phyloP scores from a whole-genome alignment of 257 asterid genomes.

The Ballota nigra region DNA sequence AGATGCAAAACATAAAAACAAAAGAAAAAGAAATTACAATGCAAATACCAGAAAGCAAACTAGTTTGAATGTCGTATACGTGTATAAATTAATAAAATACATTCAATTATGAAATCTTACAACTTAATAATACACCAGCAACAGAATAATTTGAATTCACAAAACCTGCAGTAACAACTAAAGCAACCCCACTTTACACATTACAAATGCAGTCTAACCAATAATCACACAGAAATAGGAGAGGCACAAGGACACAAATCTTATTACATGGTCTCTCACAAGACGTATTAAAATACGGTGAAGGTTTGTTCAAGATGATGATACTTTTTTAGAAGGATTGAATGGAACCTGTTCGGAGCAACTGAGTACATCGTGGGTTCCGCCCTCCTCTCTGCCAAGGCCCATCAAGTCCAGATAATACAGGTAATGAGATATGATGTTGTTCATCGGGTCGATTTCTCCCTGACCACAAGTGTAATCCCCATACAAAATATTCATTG shows the following conservation, averaged over 20 bases:
- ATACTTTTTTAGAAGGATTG: slow-evolving; percentile 45
- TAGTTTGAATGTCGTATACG: neutral
- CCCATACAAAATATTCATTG: slow-evolving; percentile 83
- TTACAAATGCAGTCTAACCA: slow-evolving; percentile 6
- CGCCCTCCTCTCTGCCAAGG: slow-evolving; percentile 71
- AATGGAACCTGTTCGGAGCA: slow-evolving; percentile 73
- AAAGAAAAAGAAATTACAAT: neutral
- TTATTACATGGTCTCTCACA: slow-evolving; percentile 34
- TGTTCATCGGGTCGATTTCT: slow-evolving; percentile 72
- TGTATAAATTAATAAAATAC: neutral
- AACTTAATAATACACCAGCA: slow-evolving; percentile 10
- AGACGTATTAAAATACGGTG: neutral
- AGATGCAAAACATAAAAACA: neutral
- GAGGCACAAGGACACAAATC: slow-evolving; percentile 3
- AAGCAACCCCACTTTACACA: neutral
- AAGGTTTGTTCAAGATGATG: slow-evolving; percentile 40
- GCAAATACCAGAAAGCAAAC: neutral
- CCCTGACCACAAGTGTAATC: slow-evolving; percentile 80
- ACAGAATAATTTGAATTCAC: slow-evolving; percentile 5
- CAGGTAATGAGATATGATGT: slow-evolving; percentile 66
- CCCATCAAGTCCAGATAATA: slow-evolving; percentile 78
- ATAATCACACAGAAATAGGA: slow-evolving; percentile 20
- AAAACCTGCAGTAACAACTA: neutral
- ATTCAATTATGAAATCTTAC: slow-evolving; percentile 18
- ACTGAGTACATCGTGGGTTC: slow-evolving; percentile 61